Evolutionary conservation across 2,329 filamentous ascomycete genomes (phyloP), one percentile per base, ranked within the genome.

Genomic region (Clonostachys rhizophaga): DNA sequence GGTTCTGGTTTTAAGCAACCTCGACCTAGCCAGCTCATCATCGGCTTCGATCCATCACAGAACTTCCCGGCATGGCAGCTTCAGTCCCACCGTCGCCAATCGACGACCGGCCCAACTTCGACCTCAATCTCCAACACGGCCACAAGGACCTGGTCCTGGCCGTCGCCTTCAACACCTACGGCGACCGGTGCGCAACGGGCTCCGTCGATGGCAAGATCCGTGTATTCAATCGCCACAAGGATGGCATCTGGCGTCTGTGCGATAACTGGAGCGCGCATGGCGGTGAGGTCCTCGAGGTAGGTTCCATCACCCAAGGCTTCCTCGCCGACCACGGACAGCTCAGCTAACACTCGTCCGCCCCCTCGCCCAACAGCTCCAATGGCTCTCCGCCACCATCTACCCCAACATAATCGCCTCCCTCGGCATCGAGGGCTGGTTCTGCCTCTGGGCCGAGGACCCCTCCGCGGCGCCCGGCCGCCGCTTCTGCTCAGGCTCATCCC

Each of bases 141-240:
- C 87, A 91, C 67, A 81, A 83, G 58, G 88, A 95, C 63, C 77
- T 94, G 41, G 87, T 95, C 45, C 84, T 91, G 54, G 86, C 89
- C 47, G 84, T 92, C 51, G 86, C 89, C 55, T 95, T 95, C 77
- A 96, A 96, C 67, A 85, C 84, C 55, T 95, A 95, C 65, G 92
- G 91, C 56, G 91, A 90, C 58, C 88, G 91, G 56, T 91, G 92
- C 74, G 88, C 91, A 40, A 94, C 91, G 4, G 91, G 90, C 34
- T 94, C 90, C 16, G 89, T 92, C 16, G 92, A 97, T 65, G 92
- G 95, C 65, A 89, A 87, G 64, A 86, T 97, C 59, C 90, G 91
- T 62, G 87, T 96, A 52, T 96, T 92, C 78, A 89, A 92, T 66
- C 79, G 86, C 43, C 86, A 94, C 61, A 84, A 84, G 54, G 86